Conservation (phyloP, 371 early-diverging fungal genomes). For the Syncephalastrum monosporum region DNA sequence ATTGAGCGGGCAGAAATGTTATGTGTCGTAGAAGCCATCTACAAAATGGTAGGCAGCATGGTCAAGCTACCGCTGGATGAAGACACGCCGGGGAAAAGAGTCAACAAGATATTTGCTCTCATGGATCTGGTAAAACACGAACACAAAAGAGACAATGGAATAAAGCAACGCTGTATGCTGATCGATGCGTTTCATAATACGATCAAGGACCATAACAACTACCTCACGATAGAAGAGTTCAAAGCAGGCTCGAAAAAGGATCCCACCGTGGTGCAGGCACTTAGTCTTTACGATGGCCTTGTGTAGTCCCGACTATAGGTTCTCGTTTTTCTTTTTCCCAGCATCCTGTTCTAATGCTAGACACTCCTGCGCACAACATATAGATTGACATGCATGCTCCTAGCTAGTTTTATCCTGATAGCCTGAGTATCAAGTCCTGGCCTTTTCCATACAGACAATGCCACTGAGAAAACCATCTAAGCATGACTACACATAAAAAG, state of each 20-base stretch:
- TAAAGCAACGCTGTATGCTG: neutral
- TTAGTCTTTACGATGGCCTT: conserved; percentile 82
- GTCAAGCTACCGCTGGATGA: conserved; percentile 85
- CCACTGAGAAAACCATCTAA: too few relatives aligned
- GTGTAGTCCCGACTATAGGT: conserved; percentile 39
- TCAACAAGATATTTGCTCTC: conserved; percentile 82
- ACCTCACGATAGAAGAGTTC: conserved; percentile 80
- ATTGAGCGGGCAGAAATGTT: conserved; percentile 89
- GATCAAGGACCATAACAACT: conserved; percentile 67
- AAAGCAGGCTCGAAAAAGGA: conserved; percentile 85
- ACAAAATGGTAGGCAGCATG: conserved; percentile 90
- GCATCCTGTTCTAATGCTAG: too few relatives aligned
- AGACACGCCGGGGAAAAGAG: conserved; percentile 86
- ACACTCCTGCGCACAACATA: too few relatives aligned
- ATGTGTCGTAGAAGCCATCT: conserved; percentile 85
- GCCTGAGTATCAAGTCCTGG: too few relatives aligned
- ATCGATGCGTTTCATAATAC: neutral
- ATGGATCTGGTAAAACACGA: conserved; percentile 73
- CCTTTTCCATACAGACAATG: too few relatives aligned
- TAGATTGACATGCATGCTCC: too few relatives aligned
- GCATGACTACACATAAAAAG: too few relatives aligned
- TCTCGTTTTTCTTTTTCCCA: too few relatives aligned
- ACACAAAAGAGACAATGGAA: neutral
- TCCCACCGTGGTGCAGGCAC: conserved; percentile 83
- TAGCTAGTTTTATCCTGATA: too few relatives aligned